Evolutionary conservation across 352 stramenopile genomes (phyloP).

Genomic region (Phytophthora citrophthora): DNA sequence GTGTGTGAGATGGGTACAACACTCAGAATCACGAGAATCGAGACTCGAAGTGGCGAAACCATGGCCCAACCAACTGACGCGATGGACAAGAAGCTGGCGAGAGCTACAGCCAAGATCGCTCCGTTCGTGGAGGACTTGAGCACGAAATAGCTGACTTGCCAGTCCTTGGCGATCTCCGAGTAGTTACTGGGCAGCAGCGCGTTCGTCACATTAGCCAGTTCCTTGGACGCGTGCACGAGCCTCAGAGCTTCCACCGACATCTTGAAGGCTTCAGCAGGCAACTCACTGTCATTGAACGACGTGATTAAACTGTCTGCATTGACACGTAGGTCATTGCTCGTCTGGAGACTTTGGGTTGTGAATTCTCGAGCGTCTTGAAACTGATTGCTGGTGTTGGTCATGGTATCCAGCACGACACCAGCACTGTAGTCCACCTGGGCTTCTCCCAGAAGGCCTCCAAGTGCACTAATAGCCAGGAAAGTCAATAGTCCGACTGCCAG

Average conservation of each 20-base stretch:
- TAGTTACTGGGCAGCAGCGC: conserved; percentile 67
- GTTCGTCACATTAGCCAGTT: conserved; percentile 57
- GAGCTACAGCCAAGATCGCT: conserved; percentile 73
- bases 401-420: conserved; percentile 70
- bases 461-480: conserved; percentile 73
- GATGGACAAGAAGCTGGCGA: conserved; percentile 83
- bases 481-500: conserved; percentile 75
- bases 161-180: conserved; percentile 55
- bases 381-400: conserved; percentile 70
- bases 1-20: conserved; percentile 84
- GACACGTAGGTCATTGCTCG: conserved; percentile 49
- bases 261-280: conserved; percentile 68
- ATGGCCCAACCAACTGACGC: conserved; percentile 84
- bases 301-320: conserved; percentile 66
- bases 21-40: conserved; percentile 80
- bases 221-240: conserved; percentile 62
- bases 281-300: conserved; percentile 73
- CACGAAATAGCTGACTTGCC: conserved; percentile 81
- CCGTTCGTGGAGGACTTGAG: conserved; percentile 84
- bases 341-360: conserved; percentile 34
- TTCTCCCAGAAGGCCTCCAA: conserved; percentile 76
- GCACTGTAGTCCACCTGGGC: conserved; percentile 86
- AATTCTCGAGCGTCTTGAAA: conserved; percentile 55
- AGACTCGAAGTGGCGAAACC: conserved; percentile 70
- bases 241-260: conserved; percentile 68